A percentile compares a stretch with the other conserved stretches of the same genome.
These are phyloP conservation scores for Przewalskia tangutica DNA, from an alignment of 257 asterid species.

Conservation along the genomic window DNA sequence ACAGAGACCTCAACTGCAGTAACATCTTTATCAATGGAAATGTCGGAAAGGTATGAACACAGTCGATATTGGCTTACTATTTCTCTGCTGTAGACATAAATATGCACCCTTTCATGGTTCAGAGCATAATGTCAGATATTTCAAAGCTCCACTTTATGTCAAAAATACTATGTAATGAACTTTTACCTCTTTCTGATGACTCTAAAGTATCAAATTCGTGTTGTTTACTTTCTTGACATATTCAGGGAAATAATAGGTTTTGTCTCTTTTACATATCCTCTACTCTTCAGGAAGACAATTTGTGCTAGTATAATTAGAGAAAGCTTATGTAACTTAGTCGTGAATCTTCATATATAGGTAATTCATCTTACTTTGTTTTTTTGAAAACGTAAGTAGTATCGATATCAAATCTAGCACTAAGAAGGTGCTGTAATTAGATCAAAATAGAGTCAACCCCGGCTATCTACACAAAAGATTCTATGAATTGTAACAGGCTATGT, in stretches of 20 bases:
- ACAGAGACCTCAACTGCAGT: constrained; percentile 25
- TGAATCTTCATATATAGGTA: not conserved
- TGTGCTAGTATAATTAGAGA: not conserved
- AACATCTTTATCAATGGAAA: constrained; percentile 24
- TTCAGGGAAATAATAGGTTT: not conserved
- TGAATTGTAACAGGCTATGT: not conserved
- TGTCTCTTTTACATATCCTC: not conserved
- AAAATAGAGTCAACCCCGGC: not conserved
- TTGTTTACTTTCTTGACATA: not conserved
- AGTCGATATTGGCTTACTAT: not conserved
- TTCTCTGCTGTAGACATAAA: not conserved
- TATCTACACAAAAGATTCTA: not conserved
- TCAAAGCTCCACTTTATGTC: not conserved
- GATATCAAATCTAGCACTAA: not conserved
- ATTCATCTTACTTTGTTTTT: not conserved
- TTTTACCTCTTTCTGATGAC: not conserved
- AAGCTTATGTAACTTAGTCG: not conserved
- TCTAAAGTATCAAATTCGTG: not conserved
- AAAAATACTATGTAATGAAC: not conserved
- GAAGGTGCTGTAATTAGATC: not conserved
- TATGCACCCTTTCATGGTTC: not conserved
- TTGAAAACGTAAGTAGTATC: not conserved
- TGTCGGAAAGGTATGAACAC: constrained; percentile 16
- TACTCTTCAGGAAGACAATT: not conserved
- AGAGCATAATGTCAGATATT: not conserved